Base-by-base conservation (phyloP, 179 eudicot species). In the Beta lomatogona region DNA sequence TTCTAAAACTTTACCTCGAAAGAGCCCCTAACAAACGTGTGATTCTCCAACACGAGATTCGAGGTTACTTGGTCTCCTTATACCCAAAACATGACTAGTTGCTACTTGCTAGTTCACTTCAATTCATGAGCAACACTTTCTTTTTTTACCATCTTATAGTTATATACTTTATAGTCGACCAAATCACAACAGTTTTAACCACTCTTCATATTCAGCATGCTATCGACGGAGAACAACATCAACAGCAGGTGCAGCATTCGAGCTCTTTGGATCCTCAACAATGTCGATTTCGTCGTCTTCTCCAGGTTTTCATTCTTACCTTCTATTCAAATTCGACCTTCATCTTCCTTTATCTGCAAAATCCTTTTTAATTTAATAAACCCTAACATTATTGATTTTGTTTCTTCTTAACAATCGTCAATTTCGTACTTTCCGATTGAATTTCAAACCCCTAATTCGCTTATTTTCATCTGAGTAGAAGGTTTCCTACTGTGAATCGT, bases 211-310 rank as follows among this genome's bases (percentile, higher is more conserved):
- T 48, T 48, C 52, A 70, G 7, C 19, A 78, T 78, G 85, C 81
- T 81, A 55, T 6, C 81, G 45, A 22, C 84, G 57, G 4, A 41
- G 67, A 59, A 1, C 83, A 74, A 48, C 80, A 46, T n/a, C 63
- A 76, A 8, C 71, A 44, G 25, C 46, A 70, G 81, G 54, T 93
- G 97, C 88, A 87, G 90, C 83, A 88, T 96, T 76, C 85, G 99
- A 86, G 94, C 97, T 84, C 75, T 96, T 21, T 96, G 99, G 99
- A 89, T 96, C 86, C 91, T 96, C 86, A 96, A 91, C 91, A 90
- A 85, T 79, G 89, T 85, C 75, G 94, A 94, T 73, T 61, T 78
- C 65, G 91, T 94, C 54, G 76, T 96, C 76, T 96, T 93, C 89
- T 94, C 98, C 80, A 88, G 99, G 99, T 96, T 13, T 15, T 57